Evolutionary conservation across 2,329 filamentous ascomycete genomes (phyloP), one percentile per base, ranked within the genome.

Genomic region (Fusarium cicatricum): DNA sequence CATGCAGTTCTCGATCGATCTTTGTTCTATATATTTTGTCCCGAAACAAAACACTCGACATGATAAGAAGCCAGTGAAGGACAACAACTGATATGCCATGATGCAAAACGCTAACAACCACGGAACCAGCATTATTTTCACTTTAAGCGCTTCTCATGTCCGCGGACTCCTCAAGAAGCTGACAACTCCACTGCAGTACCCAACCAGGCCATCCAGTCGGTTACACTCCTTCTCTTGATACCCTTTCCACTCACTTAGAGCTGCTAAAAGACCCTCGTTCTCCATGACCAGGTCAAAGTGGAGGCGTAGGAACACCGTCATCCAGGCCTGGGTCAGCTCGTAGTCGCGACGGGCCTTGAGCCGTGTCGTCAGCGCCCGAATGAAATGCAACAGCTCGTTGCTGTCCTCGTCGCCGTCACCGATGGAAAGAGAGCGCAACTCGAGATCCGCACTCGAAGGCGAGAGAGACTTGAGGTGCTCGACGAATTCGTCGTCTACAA

Each of bases 321-420:
- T 98, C 94, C 95, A 99, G 0, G 92, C 92, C 75, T 98, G 93
- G 14, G 92, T 90, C 33, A 99, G 82, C 76, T 99, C 95, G 74
- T 96, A 99, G 74, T 98, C 95, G 41, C 85, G 85, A 61, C 88
- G 86, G 44, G 85, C 80, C 37, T 79, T 76, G 46, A 98, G 78
- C 11, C 90, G 82, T 48, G 79, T 81, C 0, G 91, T 96, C 51
- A 99, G 76, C 2, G 92, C 92, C n/a, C 79, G 75, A 45, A 98
- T 87, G 71, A 99, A 99, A 47, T 87, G 82, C 1, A 88, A 79
- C 15, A 96, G 78, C 74, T 98, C 95, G 53, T 89, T 86, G 58
- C 85, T 75, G 56, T 82, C 69, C 64, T 80, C 70, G 52, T 76
- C 72, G 76, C 82, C 57, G 15, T 74, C 68, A 8, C 79, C 78